Conservation (phyloP, 148 eudicot species). For the Nepenthes gracilis region DNA sequence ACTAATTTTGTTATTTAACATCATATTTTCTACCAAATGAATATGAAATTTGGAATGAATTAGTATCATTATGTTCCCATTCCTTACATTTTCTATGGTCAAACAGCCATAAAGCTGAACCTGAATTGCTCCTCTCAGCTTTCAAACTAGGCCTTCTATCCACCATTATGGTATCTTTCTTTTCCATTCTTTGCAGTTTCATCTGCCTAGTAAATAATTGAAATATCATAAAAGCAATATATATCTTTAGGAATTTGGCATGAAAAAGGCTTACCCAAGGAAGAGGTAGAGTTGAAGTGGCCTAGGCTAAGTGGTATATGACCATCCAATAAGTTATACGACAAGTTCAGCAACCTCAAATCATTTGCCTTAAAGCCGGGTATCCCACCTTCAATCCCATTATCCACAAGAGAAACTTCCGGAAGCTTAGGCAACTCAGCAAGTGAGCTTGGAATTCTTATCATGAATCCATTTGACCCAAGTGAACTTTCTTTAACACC, state of each 20-base stretch:
- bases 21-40: too few species aligned
- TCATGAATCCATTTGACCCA: constrained; percentile 39
- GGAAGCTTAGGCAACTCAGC: constrained; percentile 28
- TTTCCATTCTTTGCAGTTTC: not conserved
- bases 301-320: constrained; percentile 36
- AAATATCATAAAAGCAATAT: not conserved
- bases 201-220: not conserved
- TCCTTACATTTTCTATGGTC: too few species aligned
- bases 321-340: constrained; percentile 40
- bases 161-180: not conserved
- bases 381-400: constrained; percentile 41
- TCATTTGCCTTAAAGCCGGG: constrained; percentile 32
- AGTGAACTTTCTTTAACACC: constrained; percentile 38
- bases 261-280: constrained; percentile 27
- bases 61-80: too few species aligned
- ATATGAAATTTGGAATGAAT: too few species aligned
- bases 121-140: too few species aligned
- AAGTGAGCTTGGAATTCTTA: constrained; percentile 38
- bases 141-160: too few species aligned
- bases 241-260: not conserved
- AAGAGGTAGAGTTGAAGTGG: constrained; percentile 22
- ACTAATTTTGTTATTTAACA: too few species aligned
- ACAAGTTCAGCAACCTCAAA: constrained; percentile 22
- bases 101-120: too few species aligned
- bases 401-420: constrained; percentile 36